A percentile compares a stretch with the other conserved stretches of the same genome.
Conservation (phyloP, 345 rosid species). For the Rhizophora apiculata region DNA sequence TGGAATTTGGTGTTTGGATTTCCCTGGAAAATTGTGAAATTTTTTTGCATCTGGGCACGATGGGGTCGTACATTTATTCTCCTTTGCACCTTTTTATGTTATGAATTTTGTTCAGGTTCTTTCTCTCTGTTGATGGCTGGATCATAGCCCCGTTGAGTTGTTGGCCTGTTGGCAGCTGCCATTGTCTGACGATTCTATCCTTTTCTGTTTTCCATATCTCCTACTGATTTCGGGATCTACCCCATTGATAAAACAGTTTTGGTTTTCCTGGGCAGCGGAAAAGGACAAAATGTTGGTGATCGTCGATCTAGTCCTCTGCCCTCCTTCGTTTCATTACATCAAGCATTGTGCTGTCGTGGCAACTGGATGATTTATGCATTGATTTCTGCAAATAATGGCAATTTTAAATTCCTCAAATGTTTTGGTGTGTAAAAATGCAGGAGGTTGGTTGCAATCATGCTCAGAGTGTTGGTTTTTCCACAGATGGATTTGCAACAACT, state of each 20-base stretch:
- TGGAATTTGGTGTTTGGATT: background rate
- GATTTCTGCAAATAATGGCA: background rate
- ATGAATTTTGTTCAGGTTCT: background rate
- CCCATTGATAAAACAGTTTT: too few species aligned
- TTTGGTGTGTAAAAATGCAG: constrained; percentile 29
- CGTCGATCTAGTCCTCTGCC: too few species aligned
- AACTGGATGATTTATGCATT: too few species aligned
- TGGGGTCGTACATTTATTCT: background rate
- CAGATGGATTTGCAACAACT: constrained; percentile 90
- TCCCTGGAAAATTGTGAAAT: background rate
- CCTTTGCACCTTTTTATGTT: background rate
- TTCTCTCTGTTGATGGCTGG: background rate
- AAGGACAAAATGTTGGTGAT: background rate
- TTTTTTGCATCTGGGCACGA: constrained; percentile 2
- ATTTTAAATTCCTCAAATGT: background rate
- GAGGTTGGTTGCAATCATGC: constrained; percentile 95
- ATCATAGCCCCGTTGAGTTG: too few species aligned
- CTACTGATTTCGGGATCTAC: too few species aligned
- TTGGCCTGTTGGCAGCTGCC: too few species aligned
- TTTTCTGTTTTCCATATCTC: too few species aligned
- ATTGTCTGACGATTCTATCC: too few species aligned
- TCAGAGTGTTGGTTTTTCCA: constrained; percentile 86
- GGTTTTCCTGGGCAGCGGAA: background rate
- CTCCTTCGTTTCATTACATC: background rate
- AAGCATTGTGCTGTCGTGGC: background rate